Conservation (phyloP, 441 rosid genomes). For the Pelargonium fulgidum region DNA sequence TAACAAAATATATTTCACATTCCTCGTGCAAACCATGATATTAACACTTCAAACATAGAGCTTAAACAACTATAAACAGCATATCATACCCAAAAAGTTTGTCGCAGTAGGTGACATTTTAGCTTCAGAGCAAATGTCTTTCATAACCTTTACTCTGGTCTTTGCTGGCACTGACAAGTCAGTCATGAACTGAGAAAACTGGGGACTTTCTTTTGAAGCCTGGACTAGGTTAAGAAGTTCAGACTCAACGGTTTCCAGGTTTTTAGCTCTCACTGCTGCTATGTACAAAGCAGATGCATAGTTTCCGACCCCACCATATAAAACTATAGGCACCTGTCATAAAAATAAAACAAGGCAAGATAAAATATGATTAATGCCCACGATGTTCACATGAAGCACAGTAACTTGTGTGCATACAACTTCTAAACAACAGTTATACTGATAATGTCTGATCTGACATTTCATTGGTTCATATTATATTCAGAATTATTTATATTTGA, state of each 20-base stretch:
- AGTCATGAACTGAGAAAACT: slow-evolving; percentile 58
- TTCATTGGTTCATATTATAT: neutral
- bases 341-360: slow-evolving; percentile 14
- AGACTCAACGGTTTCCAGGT: slow-evolving; percentile 63
- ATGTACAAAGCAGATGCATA: slow-evolving; percentile 78
- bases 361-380: neutral
- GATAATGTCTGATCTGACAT: neutral
- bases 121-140: slow-evolving; percentile 51
- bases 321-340: slow-evolving; percentile 58
- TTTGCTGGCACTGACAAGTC: slow-evolving; percentile 63
- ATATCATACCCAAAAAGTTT: slow-evolving; percentile 65
- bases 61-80: neutral
- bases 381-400: neutral
- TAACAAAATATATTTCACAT: neutral
- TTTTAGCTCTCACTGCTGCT: slow-evolving; percentile 55
- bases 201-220: slow-evolving; percentile 52
- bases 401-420: neutral
- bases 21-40: neutral
- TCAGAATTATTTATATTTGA: neutral
- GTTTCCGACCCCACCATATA: slow-evolving; percentile 81
- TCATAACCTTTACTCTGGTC: slow-evolving; percentile 48
- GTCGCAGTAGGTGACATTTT: slow-evolving; percentile 56
- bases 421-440: neutral
- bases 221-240: slow-evolving; percentile 58
- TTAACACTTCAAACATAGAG: neutral